Conservation (phyloP, 352 stramenopile genomes). For the Phytophthora aleatoria region DNA sequence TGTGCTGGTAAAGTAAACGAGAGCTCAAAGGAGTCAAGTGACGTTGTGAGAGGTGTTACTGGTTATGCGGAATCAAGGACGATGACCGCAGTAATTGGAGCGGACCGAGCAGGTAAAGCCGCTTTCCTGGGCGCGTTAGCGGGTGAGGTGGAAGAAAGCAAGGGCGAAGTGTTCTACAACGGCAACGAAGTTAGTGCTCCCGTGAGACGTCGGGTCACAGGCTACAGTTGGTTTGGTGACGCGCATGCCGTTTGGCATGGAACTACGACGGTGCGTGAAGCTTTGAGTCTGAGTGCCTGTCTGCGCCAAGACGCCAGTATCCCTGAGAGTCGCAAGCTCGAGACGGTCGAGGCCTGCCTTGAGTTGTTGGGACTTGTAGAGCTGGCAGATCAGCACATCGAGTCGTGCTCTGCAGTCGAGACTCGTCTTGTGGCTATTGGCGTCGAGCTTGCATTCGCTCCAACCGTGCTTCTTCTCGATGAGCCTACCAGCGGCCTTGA, state of each 20-base stretch:
- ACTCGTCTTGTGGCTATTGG: slow-evolving; percentile 32
- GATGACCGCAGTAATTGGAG: slow-evolving; percentile 30
- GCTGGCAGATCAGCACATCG: slow-evolving; percentile 21
- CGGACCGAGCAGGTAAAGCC: slow-evolving; percentile 14
- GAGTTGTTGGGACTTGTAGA: slow-evolving; percentile 28
- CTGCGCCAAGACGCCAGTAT: slow-evolving; percentile 21
- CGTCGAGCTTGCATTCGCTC: slow-evolving; percentile 29
- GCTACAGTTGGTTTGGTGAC: slow-evolving; percentile 33
- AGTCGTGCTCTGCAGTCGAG: slow-evolving; percentile 19
- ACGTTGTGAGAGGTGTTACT: slow-evolving; percentile 20
- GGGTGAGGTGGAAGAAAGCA: slow-evolving; percentile 17
- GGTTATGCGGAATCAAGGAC: slow-evolving; percentile 28
- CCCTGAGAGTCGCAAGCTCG: slow-evolving; percentile 12
- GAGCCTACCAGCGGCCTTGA: slow-evolving; percentile 29
- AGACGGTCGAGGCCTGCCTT: slow-evolving; percentile 26
- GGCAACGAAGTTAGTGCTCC: slow-evolving; percentile 20
- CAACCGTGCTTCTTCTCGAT: slow-evolving; percentile 31
- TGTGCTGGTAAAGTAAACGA: slow-evolving; percentile 9
- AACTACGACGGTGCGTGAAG: slow-evolving; percentile 32
- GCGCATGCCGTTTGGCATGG: slow-evolving; percentile 22
- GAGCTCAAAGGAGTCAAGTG: not conserved
- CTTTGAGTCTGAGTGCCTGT: slow-evolving; percentile 24
- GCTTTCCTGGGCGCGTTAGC: slow-evolving; percentile 22
- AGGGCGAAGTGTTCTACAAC: slow-evolving; percentile 30
- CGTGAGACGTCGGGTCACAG: slow-evolving; percentile 26